phyloP scores from a whole-genome alignment of 2,329 filamentous ascomycete genomes.

The Phyllosticta citrichinensis region DNA sequence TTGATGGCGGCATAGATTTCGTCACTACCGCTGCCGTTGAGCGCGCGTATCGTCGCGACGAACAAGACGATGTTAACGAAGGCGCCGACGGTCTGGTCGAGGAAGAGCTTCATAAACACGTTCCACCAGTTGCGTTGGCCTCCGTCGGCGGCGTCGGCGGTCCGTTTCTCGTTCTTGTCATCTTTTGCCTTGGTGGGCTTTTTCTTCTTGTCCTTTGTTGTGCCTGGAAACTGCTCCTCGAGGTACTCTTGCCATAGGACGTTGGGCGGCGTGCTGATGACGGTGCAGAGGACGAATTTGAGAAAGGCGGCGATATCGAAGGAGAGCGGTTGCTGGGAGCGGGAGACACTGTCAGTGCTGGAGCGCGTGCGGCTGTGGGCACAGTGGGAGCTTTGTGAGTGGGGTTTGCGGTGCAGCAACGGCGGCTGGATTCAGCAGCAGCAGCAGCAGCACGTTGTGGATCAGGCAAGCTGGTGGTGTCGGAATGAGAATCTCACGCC shows the following conservation, averaged over 20 bases:
- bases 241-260: conserved; percentile 77
- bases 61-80: conserved; percentile 56
- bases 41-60: conserved; percentile 47
- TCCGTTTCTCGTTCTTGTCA: conserved; percentile 28
- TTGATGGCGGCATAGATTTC: conserved; percentile 12
- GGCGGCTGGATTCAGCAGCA: background rate
- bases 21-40: conserved; percentile 17
- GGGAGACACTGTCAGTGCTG: conserved; percentile 6
- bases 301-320: conserved; percentile 60
- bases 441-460: background rate
- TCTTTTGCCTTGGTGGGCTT: conserved; percentile 17
- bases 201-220: conserved; percentile 24
- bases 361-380: background rate
- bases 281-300: conserved; percentile 66
- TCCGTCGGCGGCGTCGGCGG: conserved; percentile 37
- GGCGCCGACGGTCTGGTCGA: conserved; percentile 61
- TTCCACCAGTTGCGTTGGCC: conserved; percentile 38
- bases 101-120: conserved; percentile 54
- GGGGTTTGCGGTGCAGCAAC: background rate
- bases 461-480: background rate
- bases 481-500: conserved; percentile 38
- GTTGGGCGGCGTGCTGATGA: conserved; percentile 71
- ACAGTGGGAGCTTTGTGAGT: background rate
- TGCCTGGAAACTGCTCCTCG: conserved; percentile 62
- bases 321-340: conserved; percentile 44